Evolutionary conservation across 257 asterid genomes (phyloP).

Genomic region (Avicennia marina): DNA sequence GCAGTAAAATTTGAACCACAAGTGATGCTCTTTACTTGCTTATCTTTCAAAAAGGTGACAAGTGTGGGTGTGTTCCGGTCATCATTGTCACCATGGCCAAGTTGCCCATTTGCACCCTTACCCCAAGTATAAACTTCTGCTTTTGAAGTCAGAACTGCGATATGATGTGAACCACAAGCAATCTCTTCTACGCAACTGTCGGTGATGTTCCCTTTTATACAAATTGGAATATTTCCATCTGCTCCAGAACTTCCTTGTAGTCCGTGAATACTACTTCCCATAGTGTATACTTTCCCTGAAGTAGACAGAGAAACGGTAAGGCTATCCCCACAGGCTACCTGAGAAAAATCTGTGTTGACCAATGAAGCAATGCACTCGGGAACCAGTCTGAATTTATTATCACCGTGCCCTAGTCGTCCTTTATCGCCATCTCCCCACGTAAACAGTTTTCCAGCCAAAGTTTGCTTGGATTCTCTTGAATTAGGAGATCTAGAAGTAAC

Average conservation of each 20-base stretch:
- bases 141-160: conserved; percentile 65
- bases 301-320: conserved; percentile 58
- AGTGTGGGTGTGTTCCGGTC: conserved; percentile 55
- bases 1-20: conserved; percentile 85
- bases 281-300: conserved; percentile 64
- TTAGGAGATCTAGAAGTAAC: conserved; percentile 10
- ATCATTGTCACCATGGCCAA: conserved; percentile 71
- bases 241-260: conserved; percentile 32
- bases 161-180: conserved; percentile 77
- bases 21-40: conserved; percentile 60
- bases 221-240: conserved; percentile 42
- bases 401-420: conserved; percentile 71
- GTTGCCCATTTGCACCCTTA: conserved; percentile 70
- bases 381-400: conserved; percentile 34
- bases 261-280: conserved; percentile 53
- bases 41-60: conserved; percentile 61
- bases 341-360: conserved; percentile 34
- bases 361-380: conserved; percentile 51
- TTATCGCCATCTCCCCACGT: conserved; percentile 93
- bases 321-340: conserved; percentile 65
- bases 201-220: conserved; percentile 39
- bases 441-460: conserved; percentile 52
- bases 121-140: conserved; percentile 91
- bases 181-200: conserved; percentile 65
- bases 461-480: conserved; percentile 22